phyloP scores from a whole-genome alignment of 106 monocot species.

The Dendrobium nobile region DNA sequence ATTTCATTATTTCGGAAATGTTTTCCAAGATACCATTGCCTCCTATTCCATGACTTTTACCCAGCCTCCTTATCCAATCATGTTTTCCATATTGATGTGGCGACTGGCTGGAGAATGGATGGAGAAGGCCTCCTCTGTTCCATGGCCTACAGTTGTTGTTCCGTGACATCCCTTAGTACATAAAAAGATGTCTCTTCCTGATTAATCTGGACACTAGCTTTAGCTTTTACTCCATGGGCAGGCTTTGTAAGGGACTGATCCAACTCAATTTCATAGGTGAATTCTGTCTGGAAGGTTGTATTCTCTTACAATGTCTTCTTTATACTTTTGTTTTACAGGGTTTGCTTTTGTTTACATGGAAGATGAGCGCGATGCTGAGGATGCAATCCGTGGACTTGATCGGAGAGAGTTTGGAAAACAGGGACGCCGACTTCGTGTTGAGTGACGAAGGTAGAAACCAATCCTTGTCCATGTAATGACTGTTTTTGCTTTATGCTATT shows the following conservation, averaged over 20 bases:
- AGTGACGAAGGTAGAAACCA: slow-evolving; percentile 73
- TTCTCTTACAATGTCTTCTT: background rate
- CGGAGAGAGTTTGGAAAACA: slow-evolving; percentile 84
- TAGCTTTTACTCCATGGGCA: slow-evolving; percentile 25
- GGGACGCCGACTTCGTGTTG: slow-evolving; percentile 80
- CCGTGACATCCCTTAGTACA: slow-evolving; percentile 66
- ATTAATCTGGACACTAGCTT: slow-evolving; percentile 42
- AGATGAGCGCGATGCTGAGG: slow-evolving; percentile 94
- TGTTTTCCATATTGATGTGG: slow-evolving; percentile 48
- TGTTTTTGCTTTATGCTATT: background rate
- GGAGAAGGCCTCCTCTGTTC: slow-evolving; percentile 49
- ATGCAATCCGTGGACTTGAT: slow-evolving; percentile 86
- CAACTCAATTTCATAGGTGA: background rate
- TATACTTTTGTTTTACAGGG: slow-evolving; percentile 32
- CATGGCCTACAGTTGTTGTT: slow-evolving; percentile 52
- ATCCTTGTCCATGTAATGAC: background rate
- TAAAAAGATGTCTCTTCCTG: slow-evolving; percentile 77
- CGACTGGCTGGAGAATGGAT: slow-evolving; percentile 42
- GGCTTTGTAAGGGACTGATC: slow-evolving; percentile 1
- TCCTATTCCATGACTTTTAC: slow-evolving; percentile 48
- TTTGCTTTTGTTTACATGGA: slow-evolving; percentile 99
- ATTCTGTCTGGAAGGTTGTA: background rate
- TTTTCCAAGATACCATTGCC: slow-evolving; percentile 47
- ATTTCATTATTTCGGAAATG: slow-evolving; percentile 52
- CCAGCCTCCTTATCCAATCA: slow-evolving; percentile 40